Base-by-base conservation (phyloP, 2,329 filamentous ascomycete genomes). In the Claviceps cyperi region DNA sequence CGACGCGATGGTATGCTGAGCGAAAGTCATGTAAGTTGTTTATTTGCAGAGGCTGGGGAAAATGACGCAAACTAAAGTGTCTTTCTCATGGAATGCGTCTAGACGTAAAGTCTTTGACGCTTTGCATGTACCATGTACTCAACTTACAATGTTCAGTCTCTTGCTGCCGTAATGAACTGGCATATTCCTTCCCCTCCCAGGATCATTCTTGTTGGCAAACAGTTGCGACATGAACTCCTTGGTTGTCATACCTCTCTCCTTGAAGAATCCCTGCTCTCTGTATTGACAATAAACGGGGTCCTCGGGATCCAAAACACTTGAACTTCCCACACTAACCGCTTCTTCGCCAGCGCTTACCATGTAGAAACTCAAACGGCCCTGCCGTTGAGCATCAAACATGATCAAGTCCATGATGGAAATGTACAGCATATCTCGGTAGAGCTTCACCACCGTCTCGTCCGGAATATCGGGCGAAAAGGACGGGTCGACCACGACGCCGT, bases 341-440 rank as follows among this genome's bases (percentile, higher is more conserved):
- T 98, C 92, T 70, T 96, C 90, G 51, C 90, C 90, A 0, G 89
- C 86, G 38, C 86, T 91, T 61, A 91, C 91, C 86, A 98, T 97
- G 68, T 98, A 98, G 69, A 98, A 98, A 65, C 84, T 90, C 50
- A 95, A 69, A 19, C 88, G 80, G n/a, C 90, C 90, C 67, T 98
- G 92, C 44, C 92, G 77, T 68, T 98, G 92, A 0, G 92, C 90
- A 61, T 98, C 92, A 62, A 95, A 96, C 90, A 97, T 97, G 64
- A 97, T 86, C 50, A 94, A 67, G 63, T 98, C 92, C 88, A 98
- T 92, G 57, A 97, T 85, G 50, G 84, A 81, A 9, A 83, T 71
- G 37, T 73, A 76, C 9, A 84, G 60, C 81, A 85, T 84, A 58
- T 81, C 77, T 52, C 69, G 74, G 64, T 83, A 83, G 48, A 81